These are phyloP conservation scores for Kurtzmaniella quercitrusa DNA, from an alignment of 1,139 yeast genomes.

Conservation along the genomic window DNA sequence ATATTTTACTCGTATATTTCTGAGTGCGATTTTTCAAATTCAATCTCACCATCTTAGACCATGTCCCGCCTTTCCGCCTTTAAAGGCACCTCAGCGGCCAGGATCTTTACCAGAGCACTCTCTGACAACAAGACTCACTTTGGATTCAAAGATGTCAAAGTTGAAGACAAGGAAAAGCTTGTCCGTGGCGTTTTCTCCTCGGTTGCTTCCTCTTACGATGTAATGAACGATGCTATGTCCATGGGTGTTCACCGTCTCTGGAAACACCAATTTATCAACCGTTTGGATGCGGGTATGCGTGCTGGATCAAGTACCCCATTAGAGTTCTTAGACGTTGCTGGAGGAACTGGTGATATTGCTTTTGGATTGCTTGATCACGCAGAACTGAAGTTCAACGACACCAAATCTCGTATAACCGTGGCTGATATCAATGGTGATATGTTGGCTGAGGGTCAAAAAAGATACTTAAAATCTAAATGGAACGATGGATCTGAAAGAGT, in stretches of 20 bases:
- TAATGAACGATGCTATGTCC: slow-evolving; percentile 98
- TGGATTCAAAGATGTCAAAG: slow-evolving; percentile 83
- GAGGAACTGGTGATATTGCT: slow-evolving; percentile 98
- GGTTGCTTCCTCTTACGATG: slow-evolving; percentile 90
- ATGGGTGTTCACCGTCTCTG: slow-evolving; percentile 91
- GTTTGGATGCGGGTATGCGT: slow-evolving; percentile 91
- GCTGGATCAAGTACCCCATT: slow-evolving; percentile 78
- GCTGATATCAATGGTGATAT: slow-evolving; percentile 96
- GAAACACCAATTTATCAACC: slow-evolving; percentile 86
- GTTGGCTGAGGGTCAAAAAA: slow-evolving; percentile 86
- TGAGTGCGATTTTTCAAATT: background rate
- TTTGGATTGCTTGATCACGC: slow-evolving; percentile 94
- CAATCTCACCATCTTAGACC: background rate
- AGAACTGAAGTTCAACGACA: slow-evolving; percentile 71
- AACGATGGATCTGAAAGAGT: slow-evolving; percentile 60
- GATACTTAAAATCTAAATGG: slow-evolving; percentile 56
- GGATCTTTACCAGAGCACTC: slow-evolving; percentile 2
- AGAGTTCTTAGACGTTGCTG: slow-evolving; percentile 93
- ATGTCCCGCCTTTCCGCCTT: background rate
- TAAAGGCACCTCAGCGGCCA: background rate
- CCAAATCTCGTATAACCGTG: slow-evolving; percentile 74
- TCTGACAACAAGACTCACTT: slow-evolving; percentile 68
- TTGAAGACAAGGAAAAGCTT: slow-evolving; percentile 75
- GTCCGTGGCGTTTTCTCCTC: slow-evolving; percentile 91
- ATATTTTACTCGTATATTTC: background rate